Conservation (phyloP, 1,139 yeast genomes). For the Suhomyces bolitotheri region DNA sequence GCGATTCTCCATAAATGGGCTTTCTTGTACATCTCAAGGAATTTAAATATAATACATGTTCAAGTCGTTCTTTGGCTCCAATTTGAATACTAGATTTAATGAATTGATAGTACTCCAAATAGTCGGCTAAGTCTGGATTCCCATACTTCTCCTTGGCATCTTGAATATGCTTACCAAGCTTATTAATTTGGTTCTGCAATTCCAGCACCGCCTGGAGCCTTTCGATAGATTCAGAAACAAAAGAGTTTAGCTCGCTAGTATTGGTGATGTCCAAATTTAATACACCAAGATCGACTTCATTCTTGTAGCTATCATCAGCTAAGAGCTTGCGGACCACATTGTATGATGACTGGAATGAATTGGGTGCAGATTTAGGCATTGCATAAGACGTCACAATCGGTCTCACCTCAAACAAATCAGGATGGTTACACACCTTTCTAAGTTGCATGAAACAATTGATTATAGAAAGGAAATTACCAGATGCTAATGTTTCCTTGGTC, state of each 20-base stretch:
- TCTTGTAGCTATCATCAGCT: slow-evolving; percentile 23
- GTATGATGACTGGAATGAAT: slow-evolving; percentile 48
- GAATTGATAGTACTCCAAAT: slow-evolving; percentile 61
- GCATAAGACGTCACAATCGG: slow-evolving; percentile 92
- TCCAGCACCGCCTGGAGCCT: slow-evolving; percentile 49
- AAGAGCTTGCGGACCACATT: slow-evolving; percentile 44
- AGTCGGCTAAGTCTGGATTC: slow-evolving; percentile 47
- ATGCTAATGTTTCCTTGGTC: slow-evolving; percentile 88
- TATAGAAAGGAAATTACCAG: slow-evolving; percentile 92
- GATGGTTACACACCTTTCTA: slow-evolving; percentile 96
- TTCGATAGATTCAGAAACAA: slow-evolving; percentile 48
- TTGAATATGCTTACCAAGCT: slow-evolving; percentile 38
- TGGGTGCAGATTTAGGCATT: slow-evolving; percentile 61
- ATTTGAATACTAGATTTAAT: slow-evolving; percentile 52
- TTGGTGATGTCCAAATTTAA: slow-evolving; percentile 61
- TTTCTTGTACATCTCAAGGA: slow-evolving; percentile 55
- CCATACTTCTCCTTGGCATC: slow-evolving; percentile 26
- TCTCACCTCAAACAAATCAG: slow-evolving; percentile 93
- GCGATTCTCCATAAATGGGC: slow-evolving; percentile 58
- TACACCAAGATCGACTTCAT: slow-evolving; percentile 50
- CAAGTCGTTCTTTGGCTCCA: slow-evolving; percentile 50
- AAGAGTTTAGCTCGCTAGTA: slow-evolving; percentile 48
- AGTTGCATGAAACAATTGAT: slow-evolving; percentile 97
- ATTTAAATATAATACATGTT: slow-evolving; percentile 66
- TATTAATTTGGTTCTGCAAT: slow-evolving; percentile 44